Evolutionary conservation across 257 asterid genomes (phyloP), one percentile per base, ranked within the genome.

Genomic region (Lycium ferocissimum): DNA sequence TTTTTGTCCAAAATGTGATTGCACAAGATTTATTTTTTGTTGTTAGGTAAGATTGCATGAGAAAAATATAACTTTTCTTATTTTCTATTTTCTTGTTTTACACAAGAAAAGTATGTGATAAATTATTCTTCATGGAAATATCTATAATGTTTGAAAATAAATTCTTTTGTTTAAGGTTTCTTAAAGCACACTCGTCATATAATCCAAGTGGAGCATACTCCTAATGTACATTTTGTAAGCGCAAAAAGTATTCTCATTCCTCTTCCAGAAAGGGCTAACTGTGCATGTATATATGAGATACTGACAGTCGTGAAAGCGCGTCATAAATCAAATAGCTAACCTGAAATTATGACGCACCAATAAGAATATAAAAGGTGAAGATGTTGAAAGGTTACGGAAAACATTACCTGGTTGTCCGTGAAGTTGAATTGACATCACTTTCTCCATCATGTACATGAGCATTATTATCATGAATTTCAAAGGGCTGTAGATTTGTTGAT

Each of bases 401-500:
- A 26, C 33, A 26, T 26, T 26, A 40, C 93, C 92, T 65, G 47
- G 86, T 79, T 35, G 87, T 84, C 67, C 72, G 86, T 26, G 87
- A 88, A 78, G 89, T 88, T 82, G 92, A 58, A 66, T 84, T 83
- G 54, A 89, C 40, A 45, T 85, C 86, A 63, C 81, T 69, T 51
- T 88, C 89, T 38, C 54, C 89, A 84, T 86, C 86, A 75, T 63
- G 83, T 14, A 2, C 83, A 67, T 83, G 89, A 71, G 84, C 43
- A 79, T 49, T 84, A 69, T 83, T 84, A 61, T 86, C 83, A 70
- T 78, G 89, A 84, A 84, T 84, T 45, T 85, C 91, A 86, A 91
- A 89, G 85, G 76, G 85, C 80, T 89, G 92, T 47, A 88, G 92
- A 84, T 86, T 89, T 58, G 91, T 85, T 38, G 93, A 84, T 40